Evolutionary conservation across 805 yeast species (phyloP).

Genomic region (Nadsonia fulvescens): DNA sequence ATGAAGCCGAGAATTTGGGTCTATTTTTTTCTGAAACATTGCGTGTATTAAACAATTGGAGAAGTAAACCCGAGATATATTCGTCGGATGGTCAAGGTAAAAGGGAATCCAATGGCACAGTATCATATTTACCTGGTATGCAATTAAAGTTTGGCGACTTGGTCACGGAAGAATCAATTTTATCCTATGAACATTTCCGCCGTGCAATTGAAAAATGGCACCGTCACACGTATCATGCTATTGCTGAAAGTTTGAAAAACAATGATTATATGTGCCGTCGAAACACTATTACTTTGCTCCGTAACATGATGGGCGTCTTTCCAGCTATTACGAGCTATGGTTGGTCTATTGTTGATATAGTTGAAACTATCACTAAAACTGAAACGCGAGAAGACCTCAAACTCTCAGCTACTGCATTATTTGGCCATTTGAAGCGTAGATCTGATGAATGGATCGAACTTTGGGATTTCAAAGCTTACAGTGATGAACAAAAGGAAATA

Average conservation of each 20-base stretch:
- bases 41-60: constrained; percentile 26
- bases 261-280: constrained; percentile 61
- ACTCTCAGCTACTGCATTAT: constrained; percentile 36
- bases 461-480: constrained; percentile 11
- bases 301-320: constrained; percentile 40
- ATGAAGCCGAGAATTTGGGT: constrained; percentile 72
- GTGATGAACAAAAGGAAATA: constrained; percentile 12
- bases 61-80: constrained; percentile 23
- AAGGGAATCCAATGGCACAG: constrained; percentile 6
- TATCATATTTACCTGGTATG: constrained; percentile 14
- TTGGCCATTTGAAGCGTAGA: constrained; percentile 14
- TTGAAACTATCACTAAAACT: constrained; percentile 28
- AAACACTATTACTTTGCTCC: constrained; percentile 63
- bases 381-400: constrained; percentile 70
- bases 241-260: constrained; percentile 26
- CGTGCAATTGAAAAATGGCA: constrained; percentile 39
- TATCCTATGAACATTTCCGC: constrained; percentile 22
- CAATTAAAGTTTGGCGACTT: constrained; percentile 7
- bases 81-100: constrained; percentile 15
- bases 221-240: constrained; percentile 25
- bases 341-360: constrained; percentile 26
- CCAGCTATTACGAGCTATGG: constrained; percentile 58
- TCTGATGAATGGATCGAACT: constrained; percentile 13
- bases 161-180: constrained; percentile 9
- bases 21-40: constrained; percentile 46